A percentile compares a stretch with the other conserved stretches of the same genome.
Evolutionary conservation across 2,329 filamentous ascomycete species (phyloP).

Genomic region (Xylaria sp.): DNA sequence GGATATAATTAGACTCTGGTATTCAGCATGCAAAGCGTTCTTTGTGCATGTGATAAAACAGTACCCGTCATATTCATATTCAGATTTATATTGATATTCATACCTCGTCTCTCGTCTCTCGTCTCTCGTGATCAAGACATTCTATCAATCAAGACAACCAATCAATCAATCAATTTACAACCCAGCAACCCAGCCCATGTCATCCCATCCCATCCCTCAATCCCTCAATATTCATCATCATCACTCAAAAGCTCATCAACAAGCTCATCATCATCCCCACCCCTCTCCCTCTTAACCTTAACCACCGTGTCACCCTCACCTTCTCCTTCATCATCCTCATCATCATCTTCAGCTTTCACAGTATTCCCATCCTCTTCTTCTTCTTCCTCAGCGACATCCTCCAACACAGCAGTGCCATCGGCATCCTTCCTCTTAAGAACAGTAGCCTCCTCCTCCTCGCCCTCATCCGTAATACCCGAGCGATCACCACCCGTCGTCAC

Average conservation of each 20-base stretch:
- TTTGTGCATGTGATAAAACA: neutral
- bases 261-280: constrained; percentile 26
- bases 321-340: constrained; percentile 6
- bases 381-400: constrained; percentile 38
- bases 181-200: neutral
- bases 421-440: constrained; percentile 9
- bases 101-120: constrained; percentile 2
- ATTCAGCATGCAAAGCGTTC: neutral
- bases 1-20: neutral
- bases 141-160: neutral
- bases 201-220: neutral
- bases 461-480: constrained; percentile 19
- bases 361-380: constrained; percentile 32
- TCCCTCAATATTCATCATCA: constrained; percentile 30
- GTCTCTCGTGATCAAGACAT: neutral
- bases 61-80: neutral
- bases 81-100: neutral
- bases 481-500: constrained; percentile 19
- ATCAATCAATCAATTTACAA: neutral
- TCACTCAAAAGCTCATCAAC: constrained; percentile 38
- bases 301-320: constrained; percentile 30
- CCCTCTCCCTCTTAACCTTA: constrained; percentile 10
- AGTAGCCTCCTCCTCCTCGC: constrained; percentile 34
- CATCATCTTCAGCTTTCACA: constrained; percentile 32
- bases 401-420: constrained; percentile 25